Evolutionary conservation across 1,284 basidiomycete genomes (phyloP).

Genomic region (Amylostereum areolatum): DNA sequence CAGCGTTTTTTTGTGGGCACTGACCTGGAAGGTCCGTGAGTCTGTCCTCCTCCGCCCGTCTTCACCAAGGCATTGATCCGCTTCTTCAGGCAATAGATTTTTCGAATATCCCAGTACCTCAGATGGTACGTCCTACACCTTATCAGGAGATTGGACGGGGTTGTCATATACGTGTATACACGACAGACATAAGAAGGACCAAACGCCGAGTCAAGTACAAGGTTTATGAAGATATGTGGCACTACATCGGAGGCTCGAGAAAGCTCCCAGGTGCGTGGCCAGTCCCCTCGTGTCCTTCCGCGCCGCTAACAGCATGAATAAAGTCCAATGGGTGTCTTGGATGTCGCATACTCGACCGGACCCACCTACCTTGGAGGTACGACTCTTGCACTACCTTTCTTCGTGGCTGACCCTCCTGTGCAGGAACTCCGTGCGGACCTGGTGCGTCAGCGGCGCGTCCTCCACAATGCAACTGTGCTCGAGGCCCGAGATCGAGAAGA

Average conservation of each 20-base stretch:
- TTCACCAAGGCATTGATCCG: not conserved
- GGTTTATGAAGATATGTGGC: constrained; percentile 13
- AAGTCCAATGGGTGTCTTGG: constrained; percentile 25
- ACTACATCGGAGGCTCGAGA: constrained; percentile 6
- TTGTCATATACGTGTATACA: no score
- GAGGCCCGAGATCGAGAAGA: constrained; percentile 20
- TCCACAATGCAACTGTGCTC: constrained; percentile 17
- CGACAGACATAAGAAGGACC: constrained; percentile 12
- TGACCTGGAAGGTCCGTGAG: constrained; percentile 10
- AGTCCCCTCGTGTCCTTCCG: not conserved
- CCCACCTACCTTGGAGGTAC: constrained; percentile 18
- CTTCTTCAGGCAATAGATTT: constrained; percentile 14
- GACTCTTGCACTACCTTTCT: constrained; percentile 1
- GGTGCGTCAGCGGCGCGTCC: constrained; percentile 16
- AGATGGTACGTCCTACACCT: constrained; percentile 8
- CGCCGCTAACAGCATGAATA: not conserved
- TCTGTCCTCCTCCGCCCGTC: not conserved
- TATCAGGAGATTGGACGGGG: not conserved
- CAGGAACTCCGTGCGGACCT: constrained; percentile 21
- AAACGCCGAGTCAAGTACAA: constrained; percentile 15
- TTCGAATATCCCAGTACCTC: constrained; percentile 14
- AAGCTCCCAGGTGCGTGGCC: constrained; percentile 9
- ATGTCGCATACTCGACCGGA: constrained; percentile 19
- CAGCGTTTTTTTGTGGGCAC: constrained; percentile 9
- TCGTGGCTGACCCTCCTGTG: no score